phyloP scores from a whole-genome alignment of 192 early-diverging fungal species.

The Coemansia sp. region DNA sequence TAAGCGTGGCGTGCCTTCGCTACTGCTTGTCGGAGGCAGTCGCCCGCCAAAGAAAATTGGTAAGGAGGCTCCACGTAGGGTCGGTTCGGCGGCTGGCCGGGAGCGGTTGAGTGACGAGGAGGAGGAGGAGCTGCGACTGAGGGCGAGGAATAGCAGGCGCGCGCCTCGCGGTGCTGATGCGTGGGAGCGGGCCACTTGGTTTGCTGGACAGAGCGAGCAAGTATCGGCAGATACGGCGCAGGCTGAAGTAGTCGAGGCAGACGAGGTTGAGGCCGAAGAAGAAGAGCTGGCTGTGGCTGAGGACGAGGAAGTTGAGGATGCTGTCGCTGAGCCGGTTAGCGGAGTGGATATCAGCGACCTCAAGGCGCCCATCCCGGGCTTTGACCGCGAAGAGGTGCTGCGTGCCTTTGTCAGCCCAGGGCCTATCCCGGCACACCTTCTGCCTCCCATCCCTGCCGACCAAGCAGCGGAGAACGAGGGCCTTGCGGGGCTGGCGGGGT shows the following conservation, averaged over 20 bases:
- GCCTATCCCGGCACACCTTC: conserved; percentile 36
- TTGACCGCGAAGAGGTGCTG: conserved; percentile 42
- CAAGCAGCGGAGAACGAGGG: conserved; percentile 2
- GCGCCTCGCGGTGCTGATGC: conserved; percentile 21
- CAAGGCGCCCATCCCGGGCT: conserved; percentile 30
- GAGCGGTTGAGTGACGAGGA: neutral
- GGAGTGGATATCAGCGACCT: conserved; percentile 27
- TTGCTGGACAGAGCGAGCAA: conserved; percentile 20
- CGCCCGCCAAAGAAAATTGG: neutral
- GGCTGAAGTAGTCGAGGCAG: neutral
- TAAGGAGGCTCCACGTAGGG: neutral
- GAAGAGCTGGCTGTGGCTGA: neutral
- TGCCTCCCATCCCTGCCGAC: conserved; percentile 20
- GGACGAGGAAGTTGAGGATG: conserved; percentile 4
- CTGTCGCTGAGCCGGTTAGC: conserved; percentile 17
- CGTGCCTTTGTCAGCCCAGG: conserved; percentile 23
- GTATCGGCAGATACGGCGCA: neutral
- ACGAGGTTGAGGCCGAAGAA: neutral
- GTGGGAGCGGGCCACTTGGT: conserved; percentile 36
- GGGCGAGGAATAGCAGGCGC: neutral
- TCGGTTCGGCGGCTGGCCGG: neutral
- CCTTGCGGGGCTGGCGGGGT: neutral
- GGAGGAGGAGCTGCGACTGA: neutral
- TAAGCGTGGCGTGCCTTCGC: conserved; percentile 56
- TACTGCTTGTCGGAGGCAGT: conserved; percentile 55